A percentile compares a stretch with the other conserved stretches of the same genome.
Conservation (phyloP, 2,329 filamentous ascomycete species). For the Zarea fungicola region DNA sequence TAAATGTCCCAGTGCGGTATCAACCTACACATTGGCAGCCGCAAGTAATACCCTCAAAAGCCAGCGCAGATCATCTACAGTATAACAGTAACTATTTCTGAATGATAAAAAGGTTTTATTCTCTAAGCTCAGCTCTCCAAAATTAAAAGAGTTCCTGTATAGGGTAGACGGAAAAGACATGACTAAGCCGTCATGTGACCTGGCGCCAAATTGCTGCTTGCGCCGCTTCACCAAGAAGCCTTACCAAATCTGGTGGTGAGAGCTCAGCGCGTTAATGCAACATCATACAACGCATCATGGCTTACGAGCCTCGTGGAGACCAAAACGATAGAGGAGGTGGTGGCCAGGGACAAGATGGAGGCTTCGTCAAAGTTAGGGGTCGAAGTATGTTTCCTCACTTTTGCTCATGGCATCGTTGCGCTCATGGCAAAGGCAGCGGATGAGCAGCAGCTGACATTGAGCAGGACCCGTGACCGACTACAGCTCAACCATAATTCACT, state of each 20-base stretch:
- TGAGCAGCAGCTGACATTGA: constrained; percentile 6
- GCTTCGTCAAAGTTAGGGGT: constrained; percentile 45
- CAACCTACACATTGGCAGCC: no score
- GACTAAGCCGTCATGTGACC: constrained; percentile 9
- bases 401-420: not conserved
- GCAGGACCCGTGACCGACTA: constrained; percentile 89
- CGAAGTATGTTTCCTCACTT: constrained; percentile 43
- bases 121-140: no score
- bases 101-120: no score
- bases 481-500: constrained; percentile 82
- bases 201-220: not conserved
- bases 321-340: constrained; percentile 36
- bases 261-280: no score
- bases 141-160: no score
- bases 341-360: constrained; percentile 38
- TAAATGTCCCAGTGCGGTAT: no score
- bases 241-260: not conserved
- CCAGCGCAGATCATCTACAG: no score
- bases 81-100: no score
- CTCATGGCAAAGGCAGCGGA: constrained; percentile 6
- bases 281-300: constrained; percentile 43
- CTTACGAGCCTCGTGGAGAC: constrained; percentile 51
- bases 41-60: no score
- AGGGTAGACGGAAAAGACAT: no score
- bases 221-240: not conserved